phyloP scores from a whole-genome alignment of 805 yeast genomes.

The Komagataella populi region DNA sequence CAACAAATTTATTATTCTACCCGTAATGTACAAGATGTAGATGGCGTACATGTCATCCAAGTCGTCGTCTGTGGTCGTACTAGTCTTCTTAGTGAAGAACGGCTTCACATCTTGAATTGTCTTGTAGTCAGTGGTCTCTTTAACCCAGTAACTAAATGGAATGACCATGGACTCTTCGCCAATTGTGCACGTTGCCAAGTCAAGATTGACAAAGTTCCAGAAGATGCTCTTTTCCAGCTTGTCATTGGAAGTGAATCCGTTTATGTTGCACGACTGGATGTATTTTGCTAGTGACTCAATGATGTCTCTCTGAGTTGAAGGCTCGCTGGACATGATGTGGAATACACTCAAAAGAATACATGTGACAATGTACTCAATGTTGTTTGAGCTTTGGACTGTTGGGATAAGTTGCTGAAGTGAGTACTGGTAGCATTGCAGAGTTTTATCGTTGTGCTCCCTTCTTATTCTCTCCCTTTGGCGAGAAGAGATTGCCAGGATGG shows the following conservation, averaged over 20 bases:
- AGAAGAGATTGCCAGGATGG: slow-evolving; percentile 16
- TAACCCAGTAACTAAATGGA: slow-evolving; percentile 6
- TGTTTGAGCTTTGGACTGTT: slow-evolving; percentile 17
- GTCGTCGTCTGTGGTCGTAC: slow-evolving; percentile 4
- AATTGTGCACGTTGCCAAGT: slow-evolving; percentile 21
- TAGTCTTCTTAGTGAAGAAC: neutral
- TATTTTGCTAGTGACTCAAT: slow-evolving; percentile 23
- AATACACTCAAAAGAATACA: slow-evolving; percentile 27
- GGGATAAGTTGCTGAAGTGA: slow-evolving; percentile 19
- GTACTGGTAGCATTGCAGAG: slow-evolving; percentile 15
- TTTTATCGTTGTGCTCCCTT: slow-evolving; percentile 10
- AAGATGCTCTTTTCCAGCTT: slow-evolving; percentile 23
- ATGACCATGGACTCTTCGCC: slow-evolving; percentile 23
- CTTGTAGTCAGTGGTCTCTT: slow-evolving; percentile 18
- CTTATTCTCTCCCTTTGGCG: slow-evolving; percentile 13
- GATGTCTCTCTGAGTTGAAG: slow-evolving; percentile 24
- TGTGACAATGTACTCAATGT: slow-evolving; percentile 17
- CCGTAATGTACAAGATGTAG: slow-evolving; percentile 20
- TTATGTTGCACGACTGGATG: slow-evolving; percentile 22
- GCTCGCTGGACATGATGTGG: slow-evolving; percentile 26
- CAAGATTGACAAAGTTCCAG: slow-evolving; percentile 31
- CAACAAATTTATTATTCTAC: slow-evolving; percentile 22
- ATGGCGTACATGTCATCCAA: slow-evolving; percentile 15
- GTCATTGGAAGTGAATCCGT: slow-evolving; percentile 19
- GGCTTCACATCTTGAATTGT: slow-evolving; percentile 5